Evolutionary conservation across 1,284 basidiomycete species (phyloP).

Genomic region (Apiotrichum sp.): DNA sequence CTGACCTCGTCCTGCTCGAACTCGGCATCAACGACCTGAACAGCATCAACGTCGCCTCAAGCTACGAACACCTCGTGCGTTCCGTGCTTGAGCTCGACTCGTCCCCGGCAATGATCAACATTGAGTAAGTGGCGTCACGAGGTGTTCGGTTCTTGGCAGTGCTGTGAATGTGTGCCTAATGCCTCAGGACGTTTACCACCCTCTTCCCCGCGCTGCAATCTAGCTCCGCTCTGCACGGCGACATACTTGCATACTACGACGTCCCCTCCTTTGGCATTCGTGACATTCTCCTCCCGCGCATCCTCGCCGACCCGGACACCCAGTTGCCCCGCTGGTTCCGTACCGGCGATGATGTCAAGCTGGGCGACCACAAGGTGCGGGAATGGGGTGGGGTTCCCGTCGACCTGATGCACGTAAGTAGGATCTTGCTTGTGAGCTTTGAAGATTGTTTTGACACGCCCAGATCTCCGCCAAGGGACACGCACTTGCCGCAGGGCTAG

Average conservation of each 20-base stretch:
- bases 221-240: conserved; percentile 39
- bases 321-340: conserved; percentile 42
- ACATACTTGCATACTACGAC: conserved; percentile 43
- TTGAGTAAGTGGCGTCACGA: conserved; percentile 30
- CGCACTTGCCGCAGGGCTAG: conserved; percentile 33
- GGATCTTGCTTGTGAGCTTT: conserved; percentile 24
- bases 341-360: conserved; percentile 28
- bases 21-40: conserved; percentile 42
- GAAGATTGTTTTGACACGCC: neutral
- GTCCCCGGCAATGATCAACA: conserved; percentile 41
- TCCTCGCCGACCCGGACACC: conserved; percentile 33
- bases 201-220: conserved; percentile 39
- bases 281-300: conserved; percentile 37
- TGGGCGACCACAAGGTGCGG: conserved; percentile 38
- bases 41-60: conserved; percentile 25
- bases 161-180: conserved; percentile 10
- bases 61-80: conserved; percentile 40
- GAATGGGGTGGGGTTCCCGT: conserved; percentile 37
- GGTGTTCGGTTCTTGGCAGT: no score
- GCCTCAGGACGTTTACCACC: conserved; percentile 40
- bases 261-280: conserved; percentile 40
- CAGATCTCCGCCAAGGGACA: conserved; percentile 42
- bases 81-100: conserved; percentile 34
- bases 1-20: conserved; percentile 39
- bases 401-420: conserved; percentile 44